phyloP scores from a whole-genome alignment of 257 asterid species.

The Penstemon newberryi region DNA sequence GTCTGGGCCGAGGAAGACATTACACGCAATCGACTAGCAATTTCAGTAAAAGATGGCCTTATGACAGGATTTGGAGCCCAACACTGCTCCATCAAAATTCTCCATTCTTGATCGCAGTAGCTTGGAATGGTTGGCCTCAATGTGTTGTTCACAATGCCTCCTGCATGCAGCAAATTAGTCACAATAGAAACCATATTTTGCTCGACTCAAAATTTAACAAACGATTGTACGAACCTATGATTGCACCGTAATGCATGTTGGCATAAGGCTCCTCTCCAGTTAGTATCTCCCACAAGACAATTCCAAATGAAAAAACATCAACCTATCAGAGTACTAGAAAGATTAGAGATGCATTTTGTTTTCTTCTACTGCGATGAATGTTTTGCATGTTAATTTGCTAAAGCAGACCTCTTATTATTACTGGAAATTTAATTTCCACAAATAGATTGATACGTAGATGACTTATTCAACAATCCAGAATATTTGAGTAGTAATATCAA shows the following conservation, averaged over 20 bases:
- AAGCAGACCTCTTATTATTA: too few species aligned
- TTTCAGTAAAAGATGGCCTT: slow-evolving; percentile 79
- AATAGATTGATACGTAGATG: too few species aligned
- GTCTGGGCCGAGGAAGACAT: slow-evolving; percentile 57
- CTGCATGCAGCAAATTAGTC: slow-evolving; percentile 26
- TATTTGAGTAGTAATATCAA: too few species aligned
- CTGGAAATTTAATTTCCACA: too few species aligned
- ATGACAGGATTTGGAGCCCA: slow-evolving; percentile 85
- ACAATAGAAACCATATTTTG: neutral
- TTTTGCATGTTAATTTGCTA: too few species aligned
- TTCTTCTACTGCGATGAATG: too few species aligned
- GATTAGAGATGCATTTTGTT: too few species aligned
- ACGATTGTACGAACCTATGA: slow-evolving; percentile 47
- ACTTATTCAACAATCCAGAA: too few species aligned
- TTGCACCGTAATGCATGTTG: slow-evolving; percentile 90
- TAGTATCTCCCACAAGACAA: slow-evolving; percentile 93
- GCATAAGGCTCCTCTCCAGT: slow-evolving; percentile 94
- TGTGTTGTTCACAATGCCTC: slow-evolving; percentile 75
- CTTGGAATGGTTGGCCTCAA: slow-evolving; percentile 85
- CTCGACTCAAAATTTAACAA: neutral
- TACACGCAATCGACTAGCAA: slow-evolving; percentile 63
- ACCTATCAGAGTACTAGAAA: slow-evolving; percentile 38
- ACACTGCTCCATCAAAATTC: slow-evolving; percentile 77
- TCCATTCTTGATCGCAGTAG: slow-evolving; percentile 81
- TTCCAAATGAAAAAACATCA: slow-evolving; percentile 87